A percentile compares a stretch with the other conserved stretches of the same genome.
Conservation (phyloP, 805 yeast genomes). For the Henningerozyma blattae region DNA sequence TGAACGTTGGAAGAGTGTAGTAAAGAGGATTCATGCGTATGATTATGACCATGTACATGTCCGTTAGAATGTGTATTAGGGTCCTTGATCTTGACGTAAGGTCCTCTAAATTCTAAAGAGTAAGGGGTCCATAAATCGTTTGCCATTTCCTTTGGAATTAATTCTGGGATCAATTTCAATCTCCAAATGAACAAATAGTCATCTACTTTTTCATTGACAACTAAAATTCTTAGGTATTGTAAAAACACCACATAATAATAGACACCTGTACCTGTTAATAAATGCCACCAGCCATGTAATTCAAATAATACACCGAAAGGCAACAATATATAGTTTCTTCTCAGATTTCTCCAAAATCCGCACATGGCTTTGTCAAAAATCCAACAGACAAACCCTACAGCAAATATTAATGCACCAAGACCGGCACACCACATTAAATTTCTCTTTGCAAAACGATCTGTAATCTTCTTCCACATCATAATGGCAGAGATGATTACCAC, state of each 20-base stretch:
- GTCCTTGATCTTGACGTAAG: slow-evolving; percentile 1
- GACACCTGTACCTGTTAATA: slow-evolving; percentile 75
- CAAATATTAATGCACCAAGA: slow-evolving; percentile 49
- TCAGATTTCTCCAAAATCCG: slow-evolving; percentile 37
- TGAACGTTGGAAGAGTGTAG: not conserved
- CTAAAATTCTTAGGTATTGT: slow-evolving; percentile 51
- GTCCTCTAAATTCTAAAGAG: slow-evolving; percentile 14
- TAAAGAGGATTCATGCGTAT: not conserved
- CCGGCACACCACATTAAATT: slow-evolving; percentile 44
- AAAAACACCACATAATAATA: slow-evolving; percentile 73
- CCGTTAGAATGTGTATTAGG: not conserved
- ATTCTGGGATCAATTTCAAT: slow-evolving; percentile 43
- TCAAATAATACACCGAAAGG: slow-evolving; percentile 81
- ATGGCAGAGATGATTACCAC: slow-evolving; percentile 50
- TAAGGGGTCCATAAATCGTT: slow-evolving; percentile 14
- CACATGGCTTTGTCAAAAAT: slow-evolving; percentile 81
- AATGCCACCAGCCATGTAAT: slow-evolving; percentile 98
- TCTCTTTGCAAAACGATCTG: slow-evolving; percentile 35
- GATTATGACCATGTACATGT: not conserved
- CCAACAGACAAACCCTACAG: slow-evolving; percentile 76
- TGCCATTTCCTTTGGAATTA: slow-evolving; percentile 13
- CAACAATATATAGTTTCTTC: slow-evolving; percentile 54
- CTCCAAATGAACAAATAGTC: slow-evolving; percentile 44
- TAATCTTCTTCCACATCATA: slow-evolving; percentile 43
- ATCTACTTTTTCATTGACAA: slow-evolving; percentile 24